Percentiles rank a stretch among this genome's conserved stretches.
These are phyloP conservation scores for Diplodia corticola DNA, from an alignment of 2,329 filamentous ascomycete genomes.

Conservation along the genomic window DNA sequence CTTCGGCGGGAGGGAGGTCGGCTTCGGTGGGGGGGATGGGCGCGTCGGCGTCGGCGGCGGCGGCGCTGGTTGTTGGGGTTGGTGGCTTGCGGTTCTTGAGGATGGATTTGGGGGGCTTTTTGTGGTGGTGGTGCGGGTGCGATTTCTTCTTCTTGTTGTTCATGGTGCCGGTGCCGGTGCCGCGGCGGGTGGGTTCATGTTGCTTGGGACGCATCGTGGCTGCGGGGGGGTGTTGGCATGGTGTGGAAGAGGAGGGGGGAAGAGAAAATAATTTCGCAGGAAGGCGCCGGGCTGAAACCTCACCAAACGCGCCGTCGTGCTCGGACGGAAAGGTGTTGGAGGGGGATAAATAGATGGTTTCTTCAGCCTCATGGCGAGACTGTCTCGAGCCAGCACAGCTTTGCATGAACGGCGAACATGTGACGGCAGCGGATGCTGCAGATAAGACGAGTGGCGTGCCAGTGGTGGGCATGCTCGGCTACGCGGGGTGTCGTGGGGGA, in stretches of 20 bases:
- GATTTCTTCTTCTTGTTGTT: too few species aligned
- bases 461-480: slow-evolving; percentile 1
- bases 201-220: slow-evolving; percentile 3
- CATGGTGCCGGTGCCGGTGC: too few species aligned
- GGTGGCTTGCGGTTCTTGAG: neutral
- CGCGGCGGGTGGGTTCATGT: neutral
- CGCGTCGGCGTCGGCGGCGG: too few species aligned
- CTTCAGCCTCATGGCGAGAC: neutral
- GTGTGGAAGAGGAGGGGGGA: neutral
- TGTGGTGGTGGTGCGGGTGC: neutral
- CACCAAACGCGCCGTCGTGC: neutral
- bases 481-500: neutral
- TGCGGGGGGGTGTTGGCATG: neutral
- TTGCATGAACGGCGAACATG: neutral
- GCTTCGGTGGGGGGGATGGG: too few species aligned
- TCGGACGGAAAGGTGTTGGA: too few species aligned
- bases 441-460: slow-evolving; percentile 4
- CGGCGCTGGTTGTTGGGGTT: neutral
- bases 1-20: neutral
- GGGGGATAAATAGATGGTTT: neutral
- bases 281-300: neutral
- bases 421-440: neutral
- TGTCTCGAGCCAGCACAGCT: slow-evolving; percentile 8
- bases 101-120: neutral
- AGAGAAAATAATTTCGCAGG: too few species aligned